Base-by-base conservation (phyloP, 495 filamentous ascomycete species). In the Penicillium taxi region DNA sequence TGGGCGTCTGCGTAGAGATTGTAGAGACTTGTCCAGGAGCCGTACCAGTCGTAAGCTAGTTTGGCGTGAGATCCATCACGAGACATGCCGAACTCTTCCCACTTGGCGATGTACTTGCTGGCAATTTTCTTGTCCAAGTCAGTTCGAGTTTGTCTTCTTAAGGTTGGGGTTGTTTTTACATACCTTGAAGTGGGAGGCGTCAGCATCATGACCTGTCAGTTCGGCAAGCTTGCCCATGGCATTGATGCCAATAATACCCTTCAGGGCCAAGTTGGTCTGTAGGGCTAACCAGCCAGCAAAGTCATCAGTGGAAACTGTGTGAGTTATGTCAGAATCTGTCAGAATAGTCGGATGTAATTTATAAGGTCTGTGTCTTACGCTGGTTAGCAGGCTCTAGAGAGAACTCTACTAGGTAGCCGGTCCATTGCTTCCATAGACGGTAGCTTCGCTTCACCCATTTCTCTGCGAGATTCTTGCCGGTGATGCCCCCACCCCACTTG, bases 11-110 rank as follows among this genome's bases (percentile, higher is more conserved):
- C 82, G 59, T 83, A 94, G 17, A 94, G 70, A 47, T 94, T 94
- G 63, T 96, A 96, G 13, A 94, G 73, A 1, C 86, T 95, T 29
- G 88, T 94, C 90, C 90, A 96, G 27, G 82, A 88, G 8, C 90
- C 90, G 48, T 85, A 88, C 87, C 90, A 94, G 35, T 88, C 75
- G 57, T 96, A 96, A 1, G 90, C 83, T 23, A 96, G 66, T 55
- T 95, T 94, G 17, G 86, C 86, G 49, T 94, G 85, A 1, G 81
- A 76, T 25, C 75, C 70, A 59, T 96, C 90, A 17, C 86, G 70
- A 0, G 83, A 85, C 50, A 93, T 79, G 35, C 78, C 89, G 42
- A 75, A 79, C 36, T 84, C 73, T 45, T 87, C 72, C 89, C 89
- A 96, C 53, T 82, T 86, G 26, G 74, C 65, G 42, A 94, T 77